These are phyloP conservation scores for Scalesia atractyloides DNA, from an alignment of 129 eudicot genomes.

Conservation along the genomic window DNA sequence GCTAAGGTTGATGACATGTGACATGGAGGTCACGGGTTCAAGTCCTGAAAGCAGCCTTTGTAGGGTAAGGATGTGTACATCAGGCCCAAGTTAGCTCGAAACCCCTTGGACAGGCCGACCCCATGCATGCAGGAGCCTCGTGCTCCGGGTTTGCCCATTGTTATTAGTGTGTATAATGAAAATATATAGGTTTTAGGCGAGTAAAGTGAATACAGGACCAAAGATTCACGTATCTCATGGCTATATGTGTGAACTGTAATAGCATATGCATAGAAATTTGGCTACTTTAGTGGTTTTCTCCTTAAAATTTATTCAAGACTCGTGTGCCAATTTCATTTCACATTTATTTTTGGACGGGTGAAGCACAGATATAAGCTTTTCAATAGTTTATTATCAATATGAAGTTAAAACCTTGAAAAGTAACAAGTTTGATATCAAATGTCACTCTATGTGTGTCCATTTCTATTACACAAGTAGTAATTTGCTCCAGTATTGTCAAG, in stretches of 20 bases:
- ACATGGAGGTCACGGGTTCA: too few relatives aligned
- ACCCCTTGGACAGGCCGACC: too few relatives aligned
- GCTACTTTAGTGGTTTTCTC: not conserved
- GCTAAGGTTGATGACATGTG: too few relatives aligned
- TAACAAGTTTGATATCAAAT: slow-evolving; percentile 2
- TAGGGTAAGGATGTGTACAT: too few relatives aligned
- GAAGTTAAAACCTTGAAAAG: slow-evolving; percentile 7
- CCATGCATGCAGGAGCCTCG: too few relatives aligned
- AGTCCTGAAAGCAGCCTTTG: too few relatives aligned
- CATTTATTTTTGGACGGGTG: not conserved
- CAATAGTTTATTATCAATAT: not conserved
- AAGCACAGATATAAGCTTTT: slow-evolving; percentile 4
- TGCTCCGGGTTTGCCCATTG: not conserved
- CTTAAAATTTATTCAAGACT: not conserved
- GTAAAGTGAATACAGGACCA: not conserved
- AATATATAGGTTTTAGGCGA: not conserved
- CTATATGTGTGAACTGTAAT: not conserved
- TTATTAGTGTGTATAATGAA: not conserved
- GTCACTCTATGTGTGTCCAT: not conserved
- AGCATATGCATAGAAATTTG: not conserved
- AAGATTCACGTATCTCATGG: not conserved
- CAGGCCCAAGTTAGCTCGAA: too few relatives aligned
- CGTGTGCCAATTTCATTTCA: not conserved
- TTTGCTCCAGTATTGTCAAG: too few relatives aligned
- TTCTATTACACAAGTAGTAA: slow-evolving; percentile 1